Evolutionary conservation across 345 rosid species (phyloP), one percentile per base, ranked within the genome.

Genomic region (Rubroshorea leprosula): DNA sequence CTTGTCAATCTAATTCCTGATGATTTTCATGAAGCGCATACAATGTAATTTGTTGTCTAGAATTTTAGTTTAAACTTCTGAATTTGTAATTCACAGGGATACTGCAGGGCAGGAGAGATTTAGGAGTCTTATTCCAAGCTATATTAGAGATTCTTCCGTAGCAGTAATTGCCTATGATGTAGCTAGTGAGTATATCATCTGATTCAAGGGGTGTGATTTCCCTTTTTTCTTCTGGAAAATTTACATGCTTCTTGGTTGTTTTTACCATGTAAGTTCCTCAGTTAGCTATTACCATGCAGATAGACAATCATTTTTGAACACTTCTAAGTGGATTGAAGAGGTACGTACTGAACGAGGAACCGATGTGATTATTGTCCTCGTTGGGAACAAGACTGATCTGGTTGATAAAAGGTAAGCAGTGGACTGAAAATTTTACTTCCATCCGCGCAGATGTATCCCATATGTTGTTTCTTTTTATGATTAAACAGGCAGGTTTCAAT

Each of bases 61-160:
- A 29, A 48, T 41, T 43, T 41, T 46, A 25, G 45, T 49, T 54
- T 23, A 54, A 14, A 53, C 29, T 24, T 18, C 39, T 54, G 39
- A 25, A 58, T 5, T 60, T 54, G 14, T 69, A 35, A 41, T 55
- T 54, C 47, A 41, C 72, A 90, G 96, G 97, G 97, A 91, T 68
- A 91, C 98, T 51, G 98, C 98, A 0, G 98, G 98, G 39, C 94
- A 91, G 63, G 98, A 91, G 84, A 85, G 98, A 55, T 91, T 91
- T 55, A 69, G 97, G 68, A 90, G 97, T 78, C 85, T 87, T 24
- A 90, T 90, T 59, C 98, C 98, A 12, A 91, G 98, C 71, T 91
- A 91, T 62, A 91, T 87, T 47, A 74, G 96, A 75, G 98, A 87
- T 72, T 91, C 98, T 58, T 91, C 98, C 49, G 96, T 91, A 50